Percentiles rank a stretch among this genome's conserved stretches.
Evolutionary conservation across 2,329 filamentous ascomycete genomes (phyloP).

Genomic region (Trichoderma citrinoviride): DNA sequence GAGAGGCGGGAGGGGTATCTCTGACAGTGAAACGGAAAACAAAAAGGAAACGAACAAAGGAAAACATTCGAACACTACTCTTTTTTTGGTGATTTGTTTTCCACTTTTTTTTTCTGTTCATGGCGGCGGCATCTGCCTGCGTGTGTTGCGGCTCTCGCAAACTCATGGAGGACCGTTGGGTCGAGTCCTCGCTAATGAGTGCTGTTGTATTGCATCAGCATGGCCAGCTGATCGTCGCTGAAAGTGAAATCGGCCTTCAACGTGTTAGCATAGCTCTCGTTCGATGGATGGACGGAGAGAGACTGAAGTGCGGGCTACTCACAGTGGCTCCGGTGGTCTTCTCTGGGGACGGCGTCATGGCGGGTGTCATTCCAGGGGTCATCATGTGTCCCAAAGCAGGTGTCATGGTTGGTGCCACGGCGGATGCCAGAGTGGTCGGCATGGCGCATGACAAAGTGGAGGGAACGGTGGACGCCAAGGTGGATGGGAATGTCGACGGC

Average conservation of each 20-base stretch:
- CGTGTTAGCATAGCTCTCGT: background rate
- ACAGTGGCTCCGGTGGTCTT: background rate
- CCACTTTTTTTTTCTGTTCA: background rate
- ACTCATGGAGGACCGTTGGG: background rate
- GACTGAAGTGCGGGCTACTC: background rate
- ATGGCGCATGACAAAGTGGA: no score
- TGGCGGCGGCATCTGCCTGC: background rate
- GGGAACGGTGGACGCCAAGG: no score
- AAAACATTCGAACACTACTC: background rate
- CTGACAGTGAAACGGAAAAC: background rate
- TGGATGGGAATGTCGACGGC: constrained; percentile 1
- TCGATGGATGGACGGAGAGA: background rate
- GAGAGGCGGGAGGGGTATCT: background rate
- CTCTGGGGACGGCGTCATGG: background rate
- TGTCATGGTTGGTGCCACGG: no score
- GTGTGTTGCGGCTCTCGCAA: background rate
- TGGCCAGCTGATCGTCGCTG: background rate
- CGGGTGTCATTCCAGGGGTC: no score
- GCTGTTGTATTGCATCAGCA: background rate
- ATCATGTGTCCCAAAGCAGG: no score
- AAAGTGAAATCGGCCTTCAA: background rate
- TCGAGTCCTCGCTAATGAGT: background rate
- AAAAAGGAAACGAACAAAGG: background rate
- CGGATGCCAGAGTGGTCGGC: no score
- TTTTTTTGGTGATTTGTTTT: background rate